A percentile compares a stretch with the other conserved stretches of the same genome.
Evolutionary conservation across 1,284 basidiomycete genomes (phyloP).

Genomic region (Calocybe gambosa): DNA sequence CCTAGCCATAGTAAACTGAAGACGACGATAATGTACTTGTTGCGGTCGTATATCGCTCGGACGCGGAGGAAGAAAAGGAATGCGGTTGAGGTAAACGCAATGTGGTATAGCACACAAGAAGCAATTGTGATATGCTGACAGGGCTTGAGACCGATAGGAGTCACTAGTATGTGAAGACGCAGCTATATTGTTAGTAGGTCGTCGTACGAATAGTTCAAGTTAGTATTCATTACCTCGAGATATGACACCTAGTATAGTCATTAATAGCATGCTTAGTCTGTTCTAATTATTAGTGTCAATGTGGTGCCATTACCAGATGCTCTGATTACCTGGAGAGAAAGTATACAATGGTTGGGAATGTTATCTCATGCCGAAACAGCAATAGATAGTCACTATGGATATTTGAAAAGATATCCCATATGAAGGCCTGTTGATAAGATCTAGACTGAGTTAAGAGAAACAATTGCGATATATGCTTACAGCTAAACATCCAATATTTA

Average conservation of each 20-base stretch:
- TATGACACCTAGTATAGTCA: background rate
- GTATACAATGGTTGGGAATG: background rate
- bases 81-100: constrained; percentile 1
- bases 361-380: background rate
- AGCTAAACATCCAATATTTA: background rate
- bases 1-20: constrained; percentile 22
- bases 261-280: background rate
- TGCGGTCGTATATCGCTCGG: background rate
- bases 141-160: background rate
- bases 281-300: too few relatives aligned
- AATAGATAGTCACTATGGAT: background rate
- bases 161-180: background rate
- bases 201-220: background rate
- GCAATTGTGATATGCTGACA: constrained; percentile 28
- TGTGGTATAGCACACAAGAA: constrained; percentile 22
- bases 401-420: background rate
- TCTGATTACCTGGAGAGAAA: background rate
- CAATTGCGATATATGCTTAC: background rate
- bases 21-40: background rate
- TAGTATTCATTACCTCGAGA: background rate
- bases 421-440: background rate
- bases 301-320: too few relatives aligned
- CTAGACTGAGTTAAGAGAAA: too few relatives aligned
- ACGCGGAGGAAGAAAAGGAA: constrained; percentile 6
- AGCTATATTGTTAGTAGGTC: background rate